Percentiles rank a stretch among this genome's conserved stretches.
Conservation (phyloP, 2,329 filamentous ascomycete species). For the Beauveria asiatica region DNA sequence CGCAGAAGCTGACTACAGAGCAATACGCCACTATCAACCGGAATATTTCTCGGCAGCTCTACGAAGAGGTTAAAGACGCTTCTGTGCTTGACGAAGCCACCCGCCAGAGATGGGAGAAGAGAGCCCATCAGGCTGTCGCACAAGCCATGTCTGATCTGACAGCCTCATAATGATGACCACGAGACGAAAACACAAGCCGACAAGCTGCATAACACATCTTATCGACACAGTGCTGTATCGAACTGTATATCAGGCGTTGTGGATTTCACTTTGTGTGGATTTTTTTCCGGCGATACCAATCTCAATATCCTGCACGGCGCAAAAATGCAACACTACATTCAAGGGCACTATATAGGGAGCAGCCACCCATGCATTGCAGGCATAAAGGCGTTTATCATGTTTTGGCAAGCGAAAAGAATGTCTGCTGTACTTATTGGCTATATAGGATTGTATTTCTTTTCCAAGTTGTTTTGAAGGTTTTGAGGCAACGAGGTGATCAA, state of each 20-base stretch:
- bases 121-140: slow-evolving; percentile 71
- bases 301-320: slow-evolving; percentile 22
- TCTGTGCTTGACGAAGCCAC: slow-evolving; percentile 55
- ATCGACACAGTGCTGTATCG: background rate
- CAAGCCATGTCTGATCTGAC: slow-evolving; percentile 56
- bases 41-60: slow-evolving; percentile 78
- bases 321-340: background rate
- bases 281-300: slow-evolving; percentile 17
- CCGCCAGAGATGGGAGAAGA: slow-evolving; percentile 62
- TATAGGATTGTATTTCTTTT: slow-evolving; percentile 10
- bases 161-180: slow-evolving; percentile 28
- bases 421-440: slow-evolving; percentile 12
- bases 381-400: slow-evolving; percentile 9
- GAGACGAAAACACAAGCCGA: slow-evolving; percentile 16
- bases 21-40: slow-evolving; percentile 92
- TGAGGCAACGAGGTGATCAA: background rate
- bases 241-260: slow-evolving; percentile 7
- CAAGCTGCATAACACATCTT: background rate
- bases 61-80: slow-evolving; percentile 55
- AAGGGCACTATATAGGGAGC: background rate
- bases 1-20: slow-evolving; percentile 71
- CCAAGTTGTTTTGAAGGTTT: slow-evolving; percentile 10
- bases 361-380: slow-evolving; percentile 6
- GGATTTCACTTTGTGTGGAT: background rate
- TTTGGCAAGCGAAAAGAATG: background rate